These are phyloP conservation scores for Lyophyllum decastes DNA, from an alignment of 768 basidiomycete species.

Conservation along the genomic window DNA sequence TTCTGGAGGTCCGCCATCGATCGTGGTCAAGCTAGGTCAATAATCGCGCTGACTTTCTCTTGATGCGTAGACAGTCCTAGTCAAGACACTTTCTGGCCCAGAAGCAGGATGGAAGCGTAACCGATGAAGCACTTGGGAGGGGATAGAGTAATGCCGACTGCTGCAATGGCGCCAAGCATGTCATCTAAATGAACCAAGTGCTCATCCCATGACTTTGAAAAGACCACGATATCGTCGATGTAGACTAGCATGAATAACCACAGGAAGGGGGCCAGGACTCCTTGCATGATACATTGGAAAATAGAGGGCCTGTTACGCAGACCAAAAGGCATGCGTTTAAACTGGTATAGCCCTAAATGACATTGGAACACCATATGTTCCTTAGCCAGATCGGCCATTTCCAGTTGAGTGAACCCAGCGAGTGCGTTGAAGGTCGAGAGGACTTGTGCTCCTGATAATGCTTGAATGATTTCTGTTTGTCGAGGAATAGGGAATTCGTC, in stretches of 20 bases:
- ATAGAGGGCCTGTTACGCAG: constrained; percentile 35
- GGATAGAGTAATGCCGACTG: constrained; percentile 31
- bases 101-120: constrained; percentile 31
- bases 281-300: constrained; percentile 44
- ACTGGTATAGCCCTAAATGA: constrained; percentile 41
- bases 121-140: constrained; percentile 35
- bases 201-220: constrained; percentile 25
- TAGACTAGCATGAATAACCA: constrained; percentile 43
- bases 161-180: constrained; percentile 27
- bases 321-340: constrained; percentile 42
- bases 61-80: constrained; percentile 37
- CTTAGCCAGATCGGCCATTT: constrained; percentile 24
- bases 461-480: constrained; percentile 27
- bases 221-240: constrained; percentile 44
- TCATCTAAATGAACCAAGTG: constrained; percentile 30
- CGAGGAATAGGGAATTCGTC: constrained; percentile 27
- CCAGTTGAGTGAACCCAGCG: constrained; percentile 41
- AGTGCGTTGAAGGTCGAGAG: constrained; percentile 36
- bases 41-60: constrained; percentile 38
- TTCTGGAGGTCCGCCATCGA: constrained; percentile 28
- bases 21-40: constrained; percentile 24
- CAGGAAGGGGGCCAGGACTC: constrained; percentile 31
- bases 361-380: constrained; percentile 38
- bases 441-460: constrained; percentile 28
- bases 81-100: constrained; percentile 41